Conservation (phyloP, 106 monocot genomes). For the Hemerocallis citrina region DNA sequence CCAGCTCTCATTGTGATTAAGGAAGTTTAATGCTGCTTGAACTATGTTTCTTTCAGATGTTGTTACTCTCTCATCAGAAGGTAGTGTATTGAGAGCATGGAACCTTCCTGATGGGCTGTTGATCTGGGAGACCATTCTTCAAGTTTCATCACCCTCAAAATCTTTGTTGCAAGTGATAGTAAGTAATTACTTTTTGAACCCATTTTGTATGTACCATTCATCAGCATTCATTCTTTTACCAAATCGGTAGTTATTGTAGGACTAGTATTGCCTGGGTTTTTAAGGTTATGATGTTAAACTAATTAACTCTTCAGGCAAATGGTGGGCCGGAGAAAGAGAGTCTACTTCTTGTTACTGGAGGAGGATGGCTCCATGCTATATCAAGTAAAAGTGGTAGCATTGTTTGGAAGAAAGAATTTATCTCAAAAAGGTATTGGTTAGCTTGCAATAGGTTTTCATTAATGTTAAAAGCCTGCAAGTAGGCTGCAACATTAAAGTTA, state of each 20-base stretch:
- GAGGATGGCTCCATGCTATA: constrained; percentile 68
- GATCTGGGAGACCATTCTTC: constrained; percentile 82
- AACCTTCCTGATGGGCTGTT: constrained; percentile 99
- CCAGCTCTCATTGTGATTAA: background rate
- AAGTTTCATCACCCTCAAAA: constrained; percentile 39
- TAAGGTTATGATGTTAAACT: constrained; percentile 5
- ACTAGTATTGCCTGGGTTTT: background rate
- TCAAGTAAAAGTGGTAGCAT: constrained; percentile 81
- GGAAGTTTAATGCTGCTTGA: background rate
- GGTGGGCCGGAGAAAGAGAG: constrained; percentile 48
- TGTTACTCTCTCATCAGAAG: constrained; percentile 81
- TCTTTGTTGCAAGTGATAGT: constrained; percentile 68
- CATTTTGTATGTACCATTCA: background rate
- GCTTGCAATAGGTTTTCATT: background rate
- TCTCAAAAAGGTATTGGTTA: constrained; percentile 51
- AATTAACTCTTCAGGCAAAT: constrained; percentile 38
- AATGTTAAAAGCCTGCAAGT: constrained; percentile 7
- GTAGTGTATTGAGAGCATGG: constrained; percentile 88
- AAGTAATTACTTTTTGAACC: constrained; percentile 13
- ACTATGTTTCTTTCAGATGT: constrained; percentile 53
- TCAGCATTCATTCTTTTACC: background rate
- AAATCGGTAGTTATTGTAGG: background rate
- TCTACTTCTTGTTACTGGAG: constrained; percentile 51
- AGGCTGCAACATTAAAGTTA: background rate
- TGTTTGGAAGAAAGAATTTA: constrained; percentile 76